A percentile compares a stretch with the other conserved stretches of the same genome.
Evolutionary conservation across 2,329 filamentous ascomycete species (phyloP).

Genomic region (Diaporthe citrichinensis): DNA sequence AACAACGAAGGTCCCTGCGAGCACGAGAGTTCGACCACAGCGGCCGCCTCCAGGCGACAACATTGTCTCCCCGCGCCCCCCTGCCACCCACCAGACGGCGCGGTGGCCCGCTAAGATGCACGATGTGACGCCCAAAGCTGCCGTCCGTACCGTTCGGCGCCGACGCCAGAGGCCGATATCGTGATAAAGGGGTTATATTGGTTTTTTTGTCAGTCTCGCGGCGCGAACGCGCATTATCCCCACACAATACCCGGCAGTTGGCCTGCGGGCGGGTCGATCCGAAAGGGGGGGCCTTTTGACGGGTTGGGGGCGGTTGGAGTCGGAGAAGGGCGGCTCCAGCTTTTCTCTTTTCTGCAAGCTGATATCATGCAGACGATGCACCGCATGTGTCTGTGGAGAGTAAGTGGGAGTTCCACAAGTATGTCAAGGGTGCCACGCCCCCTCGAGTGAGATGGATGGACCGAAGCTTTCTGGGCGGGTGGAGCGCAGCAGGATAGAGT

Average conservation of each 20-base stretch:
- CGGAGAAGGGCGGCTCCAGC: neutral
- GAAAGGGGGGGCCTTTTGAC: neutral
- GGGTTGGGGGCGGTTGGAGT: neutral
- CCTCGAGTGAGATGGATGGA: too few relatives aligned
- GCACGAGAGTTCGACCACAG: neutral
- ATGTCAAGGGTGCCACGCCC: neutral
- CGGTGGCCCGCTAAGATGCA: neutral
- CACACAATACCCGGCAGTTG: neutral
- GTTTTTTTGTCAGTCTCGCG: too few relatives aligned
- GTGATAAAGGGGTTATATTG: neutral
- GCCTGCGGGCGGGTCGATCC: neutral
- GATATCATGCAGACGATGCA: neutral
- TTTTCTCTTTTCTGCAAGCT: neutral
- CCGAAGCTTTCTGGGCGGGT: neutral
- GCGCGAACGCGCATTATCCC: neutral
- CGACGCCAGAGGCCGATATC: neutral
- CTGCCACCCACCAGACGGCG: neutral
- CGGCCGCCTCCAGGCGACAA: neutral
- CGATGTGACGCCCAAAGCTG: conserved; percentile 7
- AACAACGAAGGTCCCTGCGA: neutral
- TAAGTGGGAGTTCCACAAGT: neutral
- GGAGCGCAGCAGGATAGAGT: neutral
- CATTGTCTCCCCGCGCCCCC: neutral
- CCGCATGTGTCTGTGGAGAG: neutral
- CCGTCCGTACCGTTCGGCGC: conserved; percentile 5